phyloP scores from a whole-genome alignment of 2,329 filamentous ascomycete genomes.

The Colletotrichum lindemuthianum region DNA sequence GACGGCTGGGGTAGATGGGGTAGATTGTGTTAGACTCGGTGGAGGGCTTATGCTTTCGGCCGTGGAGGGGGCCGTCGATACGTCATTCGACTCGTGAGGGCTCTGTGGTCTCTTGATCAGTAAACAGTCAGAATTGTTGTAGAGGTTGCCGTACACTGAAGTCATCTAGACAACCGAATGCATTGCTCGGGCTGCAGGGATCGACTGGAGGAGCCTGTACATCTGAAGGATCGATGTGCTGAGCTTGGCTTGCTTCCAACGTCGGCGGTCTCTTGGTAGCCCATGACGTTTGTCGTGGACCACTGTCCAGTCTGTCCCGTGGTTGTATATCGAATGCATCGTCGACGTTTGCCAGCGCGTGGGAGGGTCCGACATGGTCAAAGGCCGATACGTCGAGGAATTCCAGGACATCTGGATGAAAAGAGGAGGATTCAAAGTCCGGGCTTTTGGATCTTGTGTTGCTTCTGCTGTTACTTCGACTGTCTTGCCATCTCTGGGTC shows the following conservation, averaged over 20 bases:
- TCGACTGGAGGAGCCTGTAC: background rate
- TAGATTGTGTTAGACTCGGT: background rate
- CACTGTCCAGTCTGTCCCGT: too few species aligned
- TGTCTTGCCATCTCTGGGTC: conserved; percentile 11
- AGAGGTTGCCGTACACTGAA: background rate
- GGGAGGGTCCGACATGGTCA: too few species aligned
- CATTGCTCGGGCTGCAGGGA: conserved; percentile 7
- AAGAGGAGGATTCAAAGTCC: conserved; percentile 5
- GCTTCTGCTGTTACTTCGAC: conserved; percentile 5
- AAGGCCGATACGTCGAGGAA: conserved; percentile 7
- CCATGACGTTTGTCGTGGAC: too few species aligned
- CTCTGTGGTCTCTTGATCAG: background rate
- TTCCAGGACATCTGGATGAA: background rate
- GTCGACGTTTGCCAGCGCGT: too few species aligned
- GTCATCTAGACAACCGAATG: conserved; percentile 6
- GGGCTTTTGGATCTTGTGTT: conserved; percentile 7
- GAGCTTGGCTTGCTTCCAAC: background rate
- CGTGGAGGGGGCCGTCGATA: background rate
- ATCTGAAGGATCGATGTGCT: background rate
- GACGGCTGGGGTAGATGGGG: background rate
- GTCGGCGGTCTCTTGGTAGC: too few species aligned
- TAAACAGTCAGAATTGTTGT: too few species aligned
- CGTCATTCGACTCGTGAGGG: background rate
- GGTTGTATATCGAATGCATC: too few species aligned
- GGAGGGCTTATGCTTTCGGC: conserved; percentile 6